Conservation (phyloP, 768 basidiomycete species). For the Gelatoporia subvermispora region DNA sequence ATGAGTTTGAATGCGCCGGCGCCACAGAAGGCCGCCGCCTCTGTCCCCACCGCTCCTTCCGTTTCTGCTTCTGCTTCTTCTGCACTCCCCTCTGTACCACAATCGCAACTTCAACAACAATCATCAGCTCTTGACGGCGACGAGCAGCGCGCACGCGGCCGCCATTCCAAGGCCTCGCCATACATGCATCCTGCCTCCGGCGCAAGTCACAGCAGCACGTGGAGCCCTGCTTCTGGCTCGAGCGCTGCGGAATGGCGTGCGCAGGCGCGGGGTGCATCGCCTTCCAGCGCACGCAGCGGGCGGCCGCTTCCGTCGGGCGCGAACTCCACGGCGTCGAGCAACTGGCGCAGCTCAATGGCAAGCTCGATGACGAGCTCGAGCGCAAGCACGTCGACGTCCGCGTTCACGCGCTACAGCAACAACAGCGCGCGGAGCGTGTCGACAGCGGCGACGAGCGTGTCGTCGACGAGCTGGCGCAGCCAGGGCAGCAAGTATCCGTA, state of each 20-base stretch:
- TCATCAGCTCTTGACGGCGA: slow-evolving; percentile 6
- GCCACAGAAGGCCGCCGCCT: not conserved
- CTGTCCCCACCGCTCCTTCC: not conserved
- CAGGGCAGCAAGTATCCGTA: slow-evolving; percentile 16
- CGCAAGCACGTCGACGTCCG: slow-evolving; percentile 45
- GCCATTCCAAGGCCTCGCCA: slow-evolving; percentile 10
- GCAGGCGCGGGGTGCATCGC: slow-evolving; percentile 33
- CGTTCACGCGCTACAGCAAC: slow-evolving; percentile 79
- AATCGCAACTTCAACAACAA: no score
- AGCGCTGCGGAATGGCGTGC: slow-evolving; percentile 8
- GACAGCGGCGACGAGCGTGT: slow-evolving; percentile 78
- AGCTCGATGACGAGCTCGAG: slow-evolving; percentile 46
- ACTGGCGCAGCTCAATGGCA: slow-evolving; percentile 71
- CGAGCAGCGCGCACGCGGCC: slow-evolving; percentile 9
- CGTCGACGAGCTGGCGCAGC: slow-evolving; percentile 66
- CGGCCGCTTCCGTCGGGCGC: slow-evolving; percentile 52
- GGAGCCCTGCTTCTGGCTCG: slow-evolving; percentile 14
- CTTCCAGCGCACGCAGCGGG: slow-evolving; percentile 53
- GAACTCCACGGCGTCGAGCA: slow-evolving; percentile 58
- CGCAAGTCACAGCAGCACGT: slow-evolving; percentile 10
- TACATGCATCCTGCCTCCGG: slow-evolving; percentile 7
- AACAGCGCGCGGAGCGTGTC: slow-evolving; percentile 63
- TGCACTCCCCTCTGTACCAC: not conserved
- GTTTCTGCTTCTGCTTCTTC: not conserved
- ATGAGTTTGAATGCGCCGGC: slow-evolving; percentile 59